Conservation (phyloP, 2,329 filamentous ascomycete species). For the Colletotrichum tabaci region DNA sequence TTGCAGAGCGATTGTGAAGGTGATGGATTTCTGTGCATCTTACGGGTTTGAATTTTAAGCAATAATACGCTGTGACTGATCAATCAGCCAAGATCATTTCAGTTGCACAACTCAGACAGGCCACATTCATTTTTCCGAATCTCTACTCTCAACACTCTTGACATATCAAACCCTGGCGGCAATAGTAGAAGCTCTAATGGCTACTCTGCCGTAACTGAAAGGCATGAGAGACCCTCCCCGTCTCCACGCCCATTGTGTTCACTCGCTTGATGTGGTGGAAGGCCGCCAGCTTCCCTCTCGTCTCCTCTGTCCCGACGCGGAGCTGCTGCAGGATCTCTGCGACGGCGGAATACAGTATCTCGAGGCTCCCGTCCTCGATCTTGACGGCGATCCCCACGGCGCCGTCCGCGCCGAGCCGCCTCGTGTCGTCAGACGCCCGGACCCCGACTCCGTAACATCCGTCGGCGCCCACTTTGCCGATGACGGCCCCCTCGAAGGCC, state of each 20-base stretch:
- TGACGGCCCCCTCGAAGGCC: conserved; percentile 53
- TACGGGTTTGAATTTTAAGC: neutral
- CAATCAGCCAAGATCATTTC: neutral
- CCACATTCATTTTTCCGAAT: no score
- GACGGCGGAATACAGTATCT: conserved; percentile 60
- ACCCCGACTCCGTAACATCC: conserved; percentile 63
- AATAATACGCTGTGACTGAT: neutral
- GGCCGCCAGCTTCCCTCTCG: conserved; percentile 47
- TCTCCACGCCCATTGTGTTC: conserved; percentile 58
- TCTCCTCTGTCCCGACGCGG: conserved; percentile 52
- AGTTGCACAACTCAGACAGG: neutral
- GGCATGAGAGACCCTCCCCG: conserved; percentile 46
- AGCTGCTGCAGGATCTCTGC: conserved; percentile 61
- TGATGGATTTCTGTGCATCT: no score
- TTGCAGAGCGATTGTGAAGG: neutral
- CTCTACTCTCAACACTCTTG: neutral
- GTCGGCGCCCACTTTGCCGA: conserved; percentile 66
- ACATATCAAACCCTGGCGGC: neutral
- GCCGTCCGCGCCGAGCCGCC: conserved; percentile 53
- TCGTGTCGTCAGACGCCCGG: conserved; percentile 54
- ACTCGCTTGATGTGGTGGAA: conserved; percentile 53
- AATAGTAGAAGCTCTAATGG: neutral
- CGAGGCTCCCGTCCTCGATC: conserved; percentile 63
- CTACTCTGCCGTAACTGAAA: conserved; percentile 32
- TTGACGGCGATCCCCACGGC: conserved; percentile 62